These are phyloP conservation scores for Chimonanthus praecox DNA, from an alignment of 164 flowering plant species.

Conservation along the genomic window DNA sequence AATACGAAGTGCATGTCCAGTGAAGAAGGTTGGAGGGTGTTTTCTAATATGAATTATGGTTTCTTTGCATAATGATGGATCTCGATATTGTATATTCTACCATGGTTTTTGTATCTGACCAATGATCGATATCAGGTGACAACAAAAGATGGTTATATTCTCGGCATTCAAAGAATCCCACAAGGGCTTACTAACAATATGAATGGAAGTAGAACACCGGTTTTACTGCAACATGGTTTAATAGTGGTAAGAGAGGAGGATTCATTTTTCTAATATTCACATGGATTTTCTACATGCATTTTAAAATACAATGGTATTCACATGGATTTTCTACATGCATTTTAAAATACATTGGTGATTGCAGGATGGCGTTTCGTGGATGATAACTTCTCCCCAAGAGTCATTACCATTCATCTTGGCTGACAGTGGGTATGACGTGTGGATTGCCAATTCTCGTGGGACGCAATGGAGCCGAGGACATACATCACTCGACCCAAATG, in stretches of 20 bases:
- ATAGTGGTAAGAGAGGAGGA: slow-evolving; percentile 39
- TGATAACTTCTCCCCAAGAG: slow-evolving; percentile 43
- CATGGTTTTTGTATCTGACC: neutral
- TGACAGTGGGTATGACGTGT: slow-evolving; percentile 71
- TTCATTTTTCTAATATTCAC: neutral
- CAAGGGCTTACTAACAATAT: slow-evolving; percentile 14
- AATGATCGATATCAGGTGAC: slow-evolving; percentile 43
- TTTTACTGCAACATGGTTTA: slow-evolving; percentile 71
- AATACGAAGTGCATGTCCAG: neutral
- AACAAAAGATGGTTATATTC: slow-evolving; percentile 72
- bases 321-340: neutral
- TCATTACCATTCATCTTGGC: slow-evolving; percentile 65
- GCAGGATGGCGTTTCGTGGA: slow-evolving; percentile 78
- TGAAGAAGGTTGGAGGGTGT: neutral
- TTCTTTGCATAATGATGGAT: neutral
- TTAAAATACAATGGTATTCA: neutral
- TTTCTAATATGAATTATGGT: neutral
- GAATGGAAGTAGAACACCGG: slow-evolving; percentile 35
- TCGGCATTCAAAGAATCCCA: slow-evolving; percentile 71
- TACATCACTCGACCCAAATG: slow-evolving; percentile 39
- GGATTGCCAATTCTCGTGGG: slow-evolving; percentile 74
- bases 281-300: neutral
- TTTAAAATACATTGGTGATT: neutral
- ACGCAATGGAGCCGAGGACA: slow-evolving; percentile 63
- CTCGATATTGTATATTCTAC: neutral